Conservation (phyloP, 192 early-diverging fungal species). For the Gaertneriomyces sp. region DNA sequence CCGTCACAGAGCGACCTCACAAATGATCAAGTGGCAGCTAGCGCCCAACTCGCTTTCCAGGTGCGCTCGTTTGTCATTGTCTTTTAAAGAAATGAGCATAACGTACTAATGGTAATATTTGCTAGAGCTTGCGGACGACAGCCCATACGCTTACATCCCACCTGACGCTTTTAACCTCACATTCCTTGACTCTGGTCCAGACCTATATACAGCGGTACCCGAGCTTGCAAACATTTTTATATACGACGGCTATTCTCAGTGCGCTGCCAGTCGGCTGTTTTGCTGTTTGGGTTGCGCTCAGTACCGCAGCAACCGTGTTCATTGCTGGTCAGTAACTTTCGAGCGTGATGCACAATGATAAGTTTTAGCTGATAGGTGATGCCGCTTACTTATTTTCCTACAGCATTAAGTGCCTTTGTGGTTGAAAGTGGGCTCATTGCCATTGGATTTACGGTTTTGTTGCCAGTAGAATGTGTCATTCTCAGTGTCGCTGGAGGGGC, state of each 20-base stretch:
- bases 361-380: neutral
- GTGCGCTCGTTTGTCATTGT: no score
- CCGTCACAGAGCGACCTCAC: no score
- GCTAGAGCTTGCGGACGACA: no score
- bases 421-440: slow-evolving; percentile 10
- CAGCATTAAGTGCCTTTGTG: slow-evolving; percentile 14
- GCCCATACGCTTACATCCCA: no score
- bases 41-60: no score
- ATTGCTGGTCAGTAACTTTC: slow-evolving; percentile 7
- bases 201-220: slow-evolving; percentile 14
- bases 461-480: slow-evolving; percentile 17
- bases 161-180: no score
- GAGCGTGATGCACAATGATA: neutral
- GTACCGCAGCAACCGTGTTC: slow-evolving; percentile 1
- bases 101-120: no score
- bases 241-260: neutral
- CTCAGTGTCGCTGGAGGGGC: slow-evolving; percentile 10
- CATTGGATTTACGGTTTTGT: slow-evolving; percentile 15
- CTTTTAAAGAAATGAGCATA: no score
- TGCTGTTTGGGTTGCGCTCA: slow-evolving; percentile 19
- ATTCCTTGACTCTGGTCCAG: slow-evolving; percentile 6
- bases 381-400: neutral
- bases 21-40: no score
- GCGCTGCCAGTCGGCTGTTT: slow-evolving; percentile 11
- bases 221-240: slow-evolving; percentile 9